Evolutionary conservation across 768 basidiomycete genomes (phyloP).

Genomic region (Artomyces pyxidatus): DNA sequence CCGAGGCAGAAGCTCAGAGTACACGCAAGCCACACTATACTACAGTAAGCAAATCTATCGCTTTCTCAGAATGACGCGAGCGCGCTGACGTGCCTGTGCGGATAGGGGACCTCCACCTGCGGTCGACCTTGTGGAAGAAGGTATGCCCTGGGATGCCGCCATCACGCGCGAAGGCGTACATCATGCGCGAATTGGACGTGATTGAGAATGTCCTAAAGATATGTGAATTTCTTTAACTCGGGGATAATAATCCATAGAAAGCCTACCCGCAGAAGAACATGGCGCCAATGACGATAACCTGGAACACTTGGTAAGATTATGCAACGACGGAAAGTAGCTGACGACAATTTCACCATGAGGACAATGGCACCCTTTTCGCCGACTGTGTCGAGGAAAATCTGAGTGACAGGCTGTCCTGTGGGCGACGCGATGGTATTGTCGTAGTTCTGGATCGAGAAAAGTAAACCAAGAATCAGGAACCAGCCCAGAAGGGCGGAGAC

Average conservation of each 20-base stretch:
- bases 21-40: conserved; percentile 69
- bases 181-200: conserved; percentile 76
- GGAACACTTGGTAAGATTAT: too few species aligned
- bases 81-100: conserved; percentile 43
- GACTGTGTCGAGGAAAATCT: conserved; percentile 72
- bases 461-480: conserved; percentile 63
- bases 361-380: conserved; percentile 68
- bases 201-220: conserved; percentile 58
- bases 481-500: conserved; percentile 67
- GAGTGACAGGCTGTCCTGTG: conserved; percentile 66
- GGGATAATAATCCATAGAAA: background rate
- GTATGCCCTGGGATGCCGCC: conserved; percentile 61
- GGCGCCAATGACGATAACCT: conserved; percentile 60
- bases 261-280: conserved; percentile 69
- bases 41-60: background rate
- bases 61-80: background rate
- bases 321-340: too few species aligned
- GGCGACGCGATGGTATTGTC: conserved; percentile 40
- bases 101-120: conserved; percentile 52
- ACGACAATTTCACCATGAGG: conserved; percentile 68
- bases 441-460: conserved; percentile 74
- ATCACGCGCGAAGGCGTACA: conserved; percentile 75
- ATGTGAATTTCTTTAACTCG: background rate
- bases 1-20: conserved; percentile 68
- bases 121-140: conserved; percentile 59